Evolutionary conservation across 106 monocot genomes (phyloP).

Genomic region (Triglochin maritima): DNA sequence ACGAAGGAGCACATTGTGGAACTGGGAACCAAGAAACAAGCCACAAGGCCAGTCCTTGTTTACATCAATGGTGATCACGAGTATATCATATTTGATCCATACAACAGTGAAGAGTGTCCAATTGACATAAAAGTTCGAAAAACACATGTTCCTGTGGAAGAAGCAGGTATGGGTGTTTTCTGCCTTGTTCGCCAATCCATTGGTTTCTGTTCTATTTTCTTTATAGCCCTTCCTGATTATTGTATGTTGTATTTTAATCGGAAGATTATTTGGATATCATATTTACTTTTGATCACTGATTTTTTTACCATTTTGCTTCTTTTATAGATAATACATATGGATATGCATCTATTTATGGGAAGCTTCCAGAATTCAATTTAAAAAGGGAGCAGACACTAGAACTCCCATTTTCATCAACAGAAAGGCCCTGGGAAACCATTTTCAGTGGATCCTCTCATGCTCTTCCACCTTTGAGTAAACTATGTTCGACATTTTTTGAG

Average conservation of each 20-base stretch:
- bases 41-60: slow-evolving; percentile 24
- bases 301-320: neutral
- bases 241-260: neutral
- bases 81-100: slow-evolving; percentile 75
- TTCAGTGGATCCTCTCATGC: slow-evolving; percentile 77
- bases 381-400: slow-evolving; percentile 20
- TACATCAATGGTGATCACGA: slow-evolving; percentile 70
- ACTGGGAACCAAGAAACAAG: slow-evolving; percentile 11
- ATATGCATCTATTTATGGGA: slow-evolving; percentile 81
- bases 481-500: slow-evolving; percentile 62
- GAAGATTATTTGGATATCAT: neutral
- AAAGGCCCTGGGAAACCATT: slow-evolving; percentile 84
- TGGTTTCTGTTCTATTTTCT: neutral
- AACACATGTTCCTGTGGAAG: slow-evolving; percentile 25
- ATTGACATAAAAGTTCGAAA: slow-evolving; percentile 14
- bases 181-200: neutral
- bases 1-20: neutral
- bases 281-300: slow-evolving; percentile 15
- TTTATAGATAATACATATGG: slow-evolving; percentile 13
- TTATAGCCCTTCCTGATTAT: neutral
- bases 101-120: slow-evolving; percentile 8
- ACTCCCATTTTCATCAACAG: slow-evolving; percentile 50
- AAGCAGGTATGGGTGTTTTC: slow-evolving; percentile 31
- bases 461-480: slow-evolving; percentile 68
- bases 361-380: slow-evolving; percentile 36